phyloP scores from a whole-genome alignment of 768 basidiomycete genomes.

The Stropharia rugosoannulata region DNA sequence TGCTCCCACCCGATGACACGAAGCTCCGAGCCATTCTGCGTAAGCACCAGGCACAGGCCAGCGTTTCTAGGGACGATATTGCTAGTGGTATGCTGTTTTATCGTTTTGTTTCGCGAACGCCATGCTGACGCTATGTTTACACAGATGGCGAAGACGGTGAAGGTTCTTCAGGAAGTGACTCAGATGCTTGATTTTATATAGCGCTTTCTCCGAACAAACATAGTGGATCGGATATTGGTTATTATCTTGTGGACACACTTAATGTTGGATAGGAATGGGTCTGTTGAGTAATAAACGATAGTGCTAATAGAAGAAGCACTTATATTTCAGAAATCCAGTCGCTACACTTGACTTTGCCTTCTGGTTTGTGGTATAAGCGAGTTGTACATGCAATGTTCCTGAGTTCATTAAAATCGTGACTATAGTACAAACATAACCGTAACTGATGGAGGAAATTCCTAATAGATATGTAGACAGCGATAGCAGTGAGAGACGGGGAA shows the following conservation, averaged over 20 bases:
- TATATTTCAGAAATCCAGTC: not conserved
- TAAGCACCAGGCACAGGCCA: slow-evolving; percentile 50
- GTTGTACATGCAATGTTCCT: not conserved
- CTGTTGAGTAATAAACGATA: no score
- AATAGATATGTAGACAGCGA: not conserved
- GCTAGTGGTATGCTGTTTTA: slow-evolving; percentile 49
- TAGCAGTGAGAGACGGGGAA: not conserved
- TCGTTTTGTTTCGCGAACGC: not conserved
- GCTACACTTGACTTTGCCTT: not conserved
- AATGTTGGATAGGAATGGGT: not conserved
- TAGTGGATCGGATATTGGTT: not conserved
- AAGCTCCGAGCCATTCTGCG: slow-evolving; percentile 50
- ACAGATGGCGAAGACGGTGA: slow-evolving; percentile 28
- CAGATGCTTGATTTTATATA: slow-evolving; percentile 1
- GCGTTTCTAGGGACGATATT: slow-evolving; percentile 59
- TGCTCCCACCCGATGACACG: slow-evolving; percentile 53
- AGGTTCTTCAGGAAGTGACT: slow-evolving; percentile 25
- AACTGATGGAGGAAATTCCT: not conserved
- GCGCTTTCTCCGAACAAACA: not conserved
- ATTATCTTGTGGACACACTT: not conserved
- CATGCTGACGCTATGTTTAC: not conserved
- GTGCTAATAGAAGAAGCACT: no score
- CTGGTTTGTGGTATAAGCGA: not conserved
- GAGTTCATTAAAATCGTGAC: slow-evolving; percentile 3
- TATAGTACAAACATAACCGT: slow-evolving; percentile 6